Base-by-base conservation (phyloP, 1,139 yeast genomes). In the Diutina ranongensis region DNA sequence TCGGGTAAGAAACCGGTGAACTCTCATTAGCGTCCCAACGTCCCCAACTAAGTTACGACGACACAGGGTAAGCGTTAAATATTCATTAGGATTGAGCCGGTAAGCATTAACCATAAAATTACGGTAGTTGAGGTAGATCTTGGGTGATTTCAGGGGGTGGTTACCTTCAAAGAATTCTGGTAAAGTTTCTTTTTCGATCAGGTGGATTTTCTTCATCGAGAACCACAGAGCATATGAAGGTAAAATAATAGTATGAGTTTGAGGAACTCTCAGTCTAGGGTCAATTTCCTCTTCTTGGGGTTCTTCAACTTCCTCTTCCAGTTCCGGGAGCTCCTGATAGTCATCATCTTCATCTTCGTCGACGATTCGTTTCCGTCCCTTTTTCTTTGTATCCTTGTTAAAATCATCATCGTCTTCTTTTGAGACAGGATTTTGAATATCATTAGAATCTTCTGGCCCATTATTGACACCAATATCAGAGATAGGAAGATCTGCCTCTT, bases 151-250 rank as follows among this genome's bases (percentile, higher is more conserved):
- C 42, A 94, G 78, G 44, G 83, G 76, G 57, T 83, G 83, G 50
- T 79, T 69, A 44, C 78, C 72, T 51, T 78, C 77, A 71, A 92
- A 92, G 60, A 87, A 92, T 61, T 92, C 98, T 1, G 98, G 97
- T 45, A 92, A 64, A 1, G 96, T 84, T 57, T 83, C 83, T 48
- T 67, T 67, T 55, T 77, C 83, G 47, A 76, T 74, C 46, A 63
- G 62, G 61, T 87, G 86, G 45, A 89, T 77, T 49, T 74, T 77
- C 46, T 72, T 72, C 74, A 87, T 72, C 51, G 80, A 73, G 59
- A 92, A 92, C 99, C 99, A 92, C 40, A 83, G 69, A 3, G 97
- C 76, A 60, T 89, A 92, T 2, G 97, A 88, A 2, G 99, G 99
- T 31, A 92, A 74, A n/a, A 92, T 80, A 47, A 92, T 83, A 12